These are phyloP conservation scores for Exophiala spinifera DNA, from an alignment of 2,329 filamentous ascomycete genomes.

Conservation along the genomic window DNA sequence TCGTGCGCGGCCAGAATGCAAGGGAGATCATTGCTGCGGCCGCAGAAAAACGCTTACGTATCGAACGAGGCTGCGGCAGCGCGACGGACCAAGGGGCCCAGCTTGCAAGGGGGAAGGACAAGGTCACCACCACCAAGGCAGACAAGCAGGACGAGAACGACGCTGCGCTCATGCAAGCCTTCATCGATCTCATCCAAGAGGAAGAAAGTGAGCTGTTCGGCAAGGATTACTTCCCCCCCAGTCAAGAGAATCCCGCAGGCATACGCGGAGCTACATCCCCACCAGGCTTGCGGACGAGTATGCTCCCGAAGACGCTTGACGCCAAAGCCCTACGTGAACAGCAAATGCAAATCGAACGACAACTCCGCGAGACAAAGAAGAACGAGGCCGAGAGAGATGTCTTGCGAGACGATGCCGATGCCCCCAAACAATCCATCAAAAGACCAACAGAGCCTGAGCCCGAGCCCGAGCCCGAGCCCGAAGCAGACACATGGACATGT, in stretches of 20 bases:
- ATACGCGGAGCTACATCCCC: conserved; percentile 40
- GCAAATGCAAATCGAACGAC: conserved; percentile 19
- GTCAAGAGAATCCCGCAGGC: conserved; percentile 52
- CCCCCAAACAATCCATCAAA: neutral
- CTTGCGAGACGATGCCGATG: neutral
- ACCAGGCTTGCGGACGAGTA: conserved; percentile 26
- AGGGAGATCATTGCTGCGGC: conserved; percentile 70
- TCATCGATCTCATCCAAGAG: conserved; percentile 83
- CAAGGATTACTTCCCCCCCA: conserved; percentile 53
- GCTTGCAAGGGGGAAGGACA: conserved; percentile 62
- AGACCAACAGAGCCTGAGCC: neutral
- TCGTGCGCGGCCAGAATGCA: conserved; percentile 63
- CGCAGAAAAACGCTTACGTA: conserved; percentile 64
- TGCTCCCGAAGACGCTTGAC: conserved; percentile 30
- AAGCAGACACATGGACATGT: conserved; percentile 54
- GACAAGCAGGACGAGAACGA: conserved; percentile 90
- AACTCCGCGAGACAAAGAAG: conserved; percentile 9
- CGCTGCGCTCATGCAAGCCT: conserved; percentile 75
- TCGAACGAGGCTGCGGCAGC: conserved; percentile 72
- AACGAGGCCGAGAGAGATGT: conserved; percentile 2
- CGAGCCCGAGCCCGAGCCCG: neutral
- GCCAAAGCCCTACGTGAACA: conserved; percentile 13
- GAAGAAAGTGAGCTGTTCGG: conserved; percentile 64
- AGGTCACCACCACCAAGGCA: conserved; percentile 77
- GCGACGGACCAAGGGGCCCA: conserved; percentile 64